Base-by-base conservation (phyloP, 2,329 filamentous ascomycete genomes). In the Uncinocarpus reesii region DNA sequence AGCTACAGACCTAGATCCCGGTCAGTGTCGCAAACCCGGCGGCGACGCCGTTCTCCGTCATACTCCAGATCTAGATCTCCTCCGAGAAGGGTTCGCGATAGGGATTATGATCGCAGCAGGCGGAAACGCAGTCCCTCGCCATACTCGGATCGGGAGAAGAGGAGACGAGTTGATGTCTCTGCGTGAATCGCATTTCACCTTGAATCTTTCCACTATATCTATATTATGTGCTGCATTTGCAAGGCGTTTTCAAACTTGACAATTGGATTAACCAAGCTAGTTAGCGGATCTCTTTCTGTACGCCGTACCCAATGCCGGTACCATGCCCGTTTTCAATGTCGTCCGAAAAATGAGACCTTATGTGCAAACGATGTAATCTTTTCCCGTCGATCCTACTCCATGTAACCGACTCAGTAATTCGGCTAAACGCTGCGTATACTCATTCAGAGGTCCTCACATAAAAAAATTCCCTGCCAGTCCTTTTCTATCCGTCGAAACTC, bases 31-130 rank as follows among this genome's bases (percentile, higher is more conserved):
- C 52, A 62, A 61, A 42, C 43, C 11, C 62, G 64, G 46, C 75
- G 74, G 16, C 65, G 73, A 52, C 80, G 78, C 2, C 65, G 68
- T 51, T 80, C 79, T 20, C 78, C 60, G 2, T 43, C 41, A 7
- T 15, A 13, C 8, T 50, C 59, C 57, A 49, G 62, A 58, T 43
- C 56, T 60, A 38, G 51, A 42, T 55, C 48, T 44, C 50, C 52
- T 29, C 43, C 32, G 15, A 49, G 49, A 26, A 48, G 53, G 48
- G 53, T 56, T 54, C 71, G 74, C 16, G 68, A 80, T 57, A 71
- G 76, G 29, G 58, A 56, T 35, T 62, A 62, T 38, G 52, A 58
- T 45, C 57, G 60, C 50, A 57, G 49, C 52, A 58, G 59, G 34
- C 63, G 62, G 52, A 70, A 68, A 57, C 64, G 67, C 42, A 69